Percentiles rank a stretch among this genome's conserved stretches.
Conservation (phyloP, 108 stramenopile genomes). For the Cyclotella atomus region DNA sequence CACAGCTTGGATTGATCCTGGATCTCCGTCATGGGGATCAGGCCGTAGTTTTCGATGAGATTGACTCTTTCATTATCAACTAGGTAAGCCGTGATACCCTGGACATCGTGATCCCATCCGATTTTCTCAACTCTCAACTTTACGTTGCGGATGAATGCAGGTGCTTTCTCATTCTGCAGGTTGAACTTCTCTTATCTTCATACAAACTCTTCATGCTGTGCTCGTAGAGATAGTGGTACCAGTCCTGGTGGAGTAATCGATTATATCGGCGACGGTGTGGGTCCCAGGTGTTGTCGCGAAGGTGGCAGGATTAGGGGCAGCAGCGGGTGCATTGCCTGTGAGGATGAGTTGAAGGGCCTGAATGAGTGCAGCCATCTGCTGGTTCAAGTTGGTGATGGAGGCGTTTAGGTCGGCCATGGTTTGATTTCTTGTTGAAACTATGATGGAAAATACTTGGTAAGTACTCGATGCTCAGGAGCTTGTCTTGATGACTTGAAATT, state of each 20-base stretch:
- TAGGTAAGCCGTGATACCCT: conserved; percentile 10
- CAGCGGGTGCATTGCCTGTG: background rate
- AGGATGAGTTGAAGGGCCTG: conserved; percentile 3
- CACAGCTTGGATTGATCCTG: background rate
- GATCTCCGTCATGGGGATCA: background rate
- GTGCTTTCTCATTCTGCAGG: conserved; percentile 9
- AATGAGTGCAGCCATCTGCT: background rate
- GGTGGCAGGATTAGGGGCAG: background rate
- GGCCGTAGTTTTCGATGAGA: conserved; percentile 1
- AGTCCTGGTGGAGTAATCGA: conserved; percentile 11
- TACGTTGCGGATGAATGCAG: background rate
- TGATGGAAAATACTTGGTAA: conserved; percentile 5
- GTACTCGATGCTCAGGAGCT: no score
- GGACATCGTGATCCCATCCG: background rate
- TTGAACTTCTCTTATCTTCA: conserved; percentile 5
- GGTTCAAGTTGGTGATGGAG: background rate
- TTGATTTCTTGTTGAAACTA: background rate
- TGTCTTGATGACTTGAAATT: background rate
- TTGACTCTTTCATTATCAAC: background rate
- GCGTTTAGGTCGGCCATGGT: background rate
- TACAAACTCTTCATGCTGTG: conserved; percentile 1
- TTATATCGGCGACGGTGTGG: background rate
- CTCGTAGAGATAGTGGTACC: conserved; percentile 6
- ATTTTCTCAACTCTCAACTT: conserved; percentile 12
- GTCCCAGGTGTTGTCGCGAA: conserved; percentile 11